These are phyloP conservation scores for Schrenkiella parvula DNA, from an alignment of 345 rosid genomes.

Conservation along the genomic window DNA sequence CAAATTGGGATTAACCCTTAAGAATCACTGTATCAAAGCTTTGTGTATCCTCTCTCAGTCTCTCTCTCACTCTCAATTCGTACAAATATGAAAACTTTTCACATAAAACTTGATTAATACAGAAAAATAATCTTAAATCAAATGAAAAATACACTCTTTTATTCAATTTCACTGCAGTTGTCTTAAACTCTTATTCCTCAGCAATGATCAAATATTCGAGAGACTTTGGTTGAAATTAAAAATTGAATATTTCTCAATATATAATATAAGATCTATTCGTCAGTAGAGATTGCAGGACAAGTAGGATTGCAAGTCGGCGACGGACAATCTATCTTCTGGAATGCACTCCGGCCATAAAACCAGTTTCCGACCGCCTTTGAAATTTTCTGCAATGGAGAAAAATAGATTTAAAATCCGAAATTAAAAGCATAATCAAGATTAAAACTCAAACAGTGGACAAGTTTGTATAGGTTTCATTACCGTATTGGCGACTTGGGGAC, in stretches of 20 bases:
- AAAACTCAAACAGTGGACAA: too few relatives aligned
- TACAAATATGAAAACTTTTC: neutral
- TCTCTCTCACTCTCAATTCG: neutral
- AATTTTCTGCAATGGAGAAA: slow-evolving; percentile 46
- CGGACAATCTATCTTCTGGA: slow-evolving; percentile 74
- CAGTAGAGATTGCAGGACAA: slow-evolving; percentile 46
- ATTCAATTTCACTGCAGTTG: neutral
- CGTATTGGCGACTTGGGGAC: slow-evolving; percentile 54
- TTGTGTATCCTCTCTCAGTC: neutral
- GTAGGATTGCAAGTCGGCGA: slow-evolving; percentile 83
- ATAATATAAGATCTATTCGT: slow-evolving; percentile 5
- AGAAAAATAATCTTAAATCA: neutral
- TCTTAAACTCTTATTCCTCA: slow-evolving; percentile 2
- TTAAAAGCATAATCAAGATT: neutral
- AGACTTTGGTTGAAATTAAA: neutral
- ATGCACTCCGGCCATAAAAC: slow-evolving; percentile 57
- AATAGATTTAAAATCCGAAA: neutral
- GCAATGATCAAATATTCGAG: neutral
- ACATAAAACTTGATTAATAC: neutral
- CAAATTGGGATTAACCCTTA: neutral
- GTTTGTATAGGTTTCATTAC: slow-evolving; percentile 29
- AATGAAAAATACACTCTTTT: neutral
- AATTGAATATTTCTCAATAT: neutral
- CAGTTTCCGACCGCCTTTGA: slow-evolving; percentile 81
- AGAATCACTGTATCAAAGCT: neutral